A percentile compares a stretch with the other conserved stretches of the same genome.
Evolutionary conservation across 371 early-diverging fungal genomes (phyloP).

Genomic region (Mycotypha africana): DNA sequence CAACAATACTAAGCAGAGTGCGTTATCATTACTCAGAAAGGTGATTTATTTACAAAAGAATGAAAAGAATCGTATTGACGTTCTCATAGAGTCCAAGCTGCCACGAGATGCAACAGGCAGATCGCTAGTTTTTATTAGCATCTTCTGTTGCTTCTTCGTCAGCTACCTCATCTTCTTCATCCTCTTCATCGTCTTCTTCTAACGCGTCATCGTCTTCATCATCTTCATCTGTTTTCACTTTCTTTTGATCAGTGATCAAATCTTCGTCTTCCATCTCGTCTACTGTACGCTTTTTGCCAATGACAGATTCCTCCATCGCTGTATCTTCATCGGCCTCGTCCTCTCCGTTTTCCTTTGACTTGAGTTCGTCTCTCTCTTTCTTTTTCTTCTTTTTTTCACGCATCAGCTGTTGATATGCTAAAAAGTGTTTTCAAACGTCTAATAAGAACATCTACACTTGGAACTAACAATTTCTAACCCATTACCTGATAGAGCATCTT

Average conservation of each 20-base stretch:
- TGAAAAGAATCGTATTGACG: too few species aligned
- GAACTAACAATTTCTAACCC: neutral
- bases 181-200: slow-evolving; percentile 16
- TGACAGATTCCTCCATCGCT: slow-evolving; percentile 5
- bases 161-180: neutral
- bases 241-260: slow-evolving; percentile 3
- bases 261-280: slow-evolving; percentile 24
- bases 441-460: neutral
- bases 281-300: slow-evolving; percentile 21
- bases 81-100: too few species aligned
- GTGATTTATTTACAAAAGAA: too few species aligned
- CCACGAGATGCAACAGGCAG: too few species aligned
- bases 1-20: too few species aligned
- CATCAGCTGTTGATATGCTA: slow-evolving; percentile 21
- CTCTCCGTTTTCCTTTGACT: slow-evolving; percentile 7
- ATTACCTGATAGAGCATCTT: slow-evolving; percentile 23
- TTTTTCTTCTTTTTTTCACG: slow-evolving; percentile 27
- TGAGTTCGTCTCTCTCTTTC: slow-evolving; percentile 17
- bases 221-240: neutral
- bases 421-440: neutral
- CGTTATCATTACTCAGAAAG: too few species aligned
- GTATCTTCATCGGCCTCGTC: too few species aligned
- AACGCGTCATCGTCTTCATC: slow-evolving; percentile 10
- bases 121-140: too few species aligned
- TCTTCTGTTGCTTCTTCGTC: too few species aligned